Evolutionary conservation across 441 rosid species (phyloP).

Genomic region (Erodium moschatum): DNA sequence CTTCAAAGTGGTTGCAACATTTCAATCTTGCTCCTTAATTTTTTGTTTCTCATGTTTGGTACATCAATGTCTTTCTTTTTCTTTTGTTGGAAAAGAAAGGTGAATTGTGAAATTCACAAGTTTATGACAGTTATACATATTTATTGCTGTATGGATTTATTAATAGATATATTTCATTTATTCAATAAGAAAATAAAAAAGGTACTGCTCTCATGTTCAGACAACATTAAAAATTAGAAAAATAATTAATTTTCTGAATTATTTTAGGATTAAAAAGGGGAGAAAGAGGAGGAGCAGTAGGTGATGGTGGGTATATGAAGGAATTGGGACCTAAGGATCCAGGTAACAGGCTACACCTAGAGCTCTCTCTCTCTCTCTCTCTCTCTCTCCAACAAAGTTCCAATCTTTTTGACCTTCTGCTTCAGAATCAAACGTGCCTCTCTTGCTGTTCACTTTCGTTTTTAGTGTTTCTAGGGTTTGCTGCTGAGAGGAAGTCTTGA

Average conservation of each 20-base stretch:
- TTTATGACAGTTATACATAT: too few relatives aligned
- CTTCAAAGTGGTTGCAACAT: not conserved
- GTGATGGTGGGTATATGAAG: conserved; percentile 6
- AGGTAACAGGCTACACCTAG: not conserved
- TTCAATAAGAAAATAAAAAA: not conserved
- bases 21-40: not conserved
- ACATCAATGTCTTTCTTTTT: too few relatives aligned
- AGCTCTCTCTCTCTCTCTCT: conserved; percentile 2
- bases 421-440: not conserved
- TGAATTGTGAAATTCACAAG: too few relatives aligned
- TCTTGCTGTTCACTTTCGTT: not conserved
- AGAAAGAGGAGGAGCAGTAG: conserved; percentile 1
- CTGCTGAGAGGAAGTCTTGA: not conserved
- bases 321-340: conserved; percentile 2
- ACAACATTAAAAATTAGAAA: not conserved
- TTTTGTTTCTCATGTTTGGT: not conserved
- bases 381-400: not conserved
- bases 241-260: not conserved
- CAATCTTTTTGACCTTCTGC: not conserved
- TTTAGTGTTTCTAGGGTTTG: not conserved
- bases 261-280: not conserved
- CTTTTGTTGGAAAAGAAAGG: too few relatives aligned
- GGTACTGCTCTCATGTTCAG: too few relatives aligned
- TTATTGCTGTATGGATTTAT: not conserved
- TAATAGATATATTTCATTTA: not conserved